phyloP scores from a whole-genome alignment of 495 filamentous ascomycete species.

The Xylaria flabelliformis region DNA sequence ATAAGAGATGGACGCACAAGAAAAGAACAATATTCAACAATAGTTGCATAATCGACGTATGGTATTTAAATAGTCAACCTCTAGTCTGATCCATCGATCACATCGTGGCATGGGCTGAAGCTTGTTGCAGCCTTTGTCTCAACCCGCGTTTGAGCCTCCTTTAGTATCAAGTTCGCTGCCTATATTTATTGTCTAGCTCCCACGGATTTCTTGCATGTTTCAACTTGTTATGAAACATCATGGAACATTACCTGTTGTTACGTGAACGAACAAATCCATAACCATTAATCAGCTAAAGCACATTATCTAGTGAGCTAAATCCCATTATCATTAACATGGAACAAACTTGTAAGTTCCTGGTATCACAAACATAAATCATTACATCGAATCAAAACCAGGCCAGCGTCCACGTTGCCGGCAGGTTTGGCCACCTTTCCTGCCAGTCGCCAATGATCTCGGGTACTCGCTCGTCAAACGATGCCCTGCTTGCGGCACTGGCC shows the following conservation, averaged over 20 bases:
- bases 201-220: conserved; percentile 9
- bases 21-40: background rate
- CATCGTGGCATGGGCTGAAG: conserved; percentile 11
- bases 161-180: background rate
- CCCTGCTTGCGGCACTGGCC: conserved; percentile 68
- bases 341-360: conserved; percentile 30
- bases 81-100: background rate
- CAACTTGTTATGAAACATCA: background rate
- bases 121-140: conserved; percentile 24
- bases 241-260: background rate
- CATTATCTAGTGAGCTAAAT: background rate
- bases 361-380: conserved; percentile 35
- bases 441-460: conserved; percentile 93
- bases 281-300: background rate
- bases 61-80: background rate
- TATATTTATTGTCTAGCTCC: background rate
- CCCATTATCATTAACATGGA: conserved; percentile 25
- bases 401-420: conserved; percentile 92
- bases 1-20: background rate
- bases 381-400: conserved; percentile 78
- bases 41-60: background rate
- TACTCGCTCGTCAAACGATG: conserved; percentile 89
- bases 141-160: conserved; percentile 23
- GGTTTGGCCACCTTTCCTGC: conserved; percentile 92
- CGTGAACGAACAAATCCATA: background rate